Base-by-base conservation (phyloP, 2,329 filamentous ascomycete genomes). In the Epichloe baconii region DNA sequence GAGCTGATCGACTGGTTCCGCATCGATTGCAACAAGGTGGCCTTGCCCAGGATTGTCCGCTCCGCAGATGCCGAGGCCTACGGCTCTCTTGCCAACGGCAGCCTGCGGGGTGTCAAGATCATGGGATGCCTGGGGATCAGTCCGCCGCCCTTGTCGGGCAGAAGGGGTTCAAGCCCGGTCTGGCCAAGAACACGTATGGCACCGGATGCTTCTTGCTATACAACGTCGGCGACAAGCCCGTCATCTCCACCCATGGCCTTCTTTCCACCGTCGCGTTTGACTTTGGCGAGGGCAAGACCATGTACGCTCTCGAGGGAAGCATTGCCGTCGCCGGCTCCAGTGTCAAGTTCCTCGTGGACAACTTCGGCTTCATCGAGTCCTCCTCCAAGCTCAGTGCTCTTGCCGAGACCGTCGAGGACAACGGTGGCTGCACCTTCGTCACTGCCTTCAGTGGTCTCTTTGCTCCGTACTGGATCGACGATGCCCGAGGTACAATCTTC, bases 121-220 rank as follows among this genome's bases (percentile, higher is more conserved):
- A 83, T 83, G 7, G 87, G 86, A 56, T 89, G 85, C 65, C 69
- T 91, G 26, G 87, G 87, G 86, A 93, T 62, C 87, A 93, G 65
- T 89, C 86, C 36, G 83, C 86, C 11, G 87, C 86, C 4, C 70
- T 91, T 44, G 86, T 91, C 31, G 87, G 87, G 23, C 86, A 89
- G 62, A 84, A 85, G 64, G 86, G 82, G 2, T 91, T 91, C 66
- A 76, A 74, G 2, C 82, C 85, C 8, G 87, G 87, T 51, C 74
- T 78, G 51, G 87, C 86, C 47, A 91, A 91, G 73, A 91, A 91
- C 66, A 91, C 87, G 0, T 91, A 91, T 63, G 87, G 87, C 41
- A 91, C 87, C 0, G 87, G 87, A 21, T 90, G 86, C 66, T 93
- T 93, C 71, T 69, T 91, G 57, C 78, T 91, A 6, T 90, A 89